Percentiles rank a stretch among this genome's conserved stretches.
Conservation (phyloP, 2,329 filamentous ascomycete species). For the Aspergillus floridensis region DNA sequence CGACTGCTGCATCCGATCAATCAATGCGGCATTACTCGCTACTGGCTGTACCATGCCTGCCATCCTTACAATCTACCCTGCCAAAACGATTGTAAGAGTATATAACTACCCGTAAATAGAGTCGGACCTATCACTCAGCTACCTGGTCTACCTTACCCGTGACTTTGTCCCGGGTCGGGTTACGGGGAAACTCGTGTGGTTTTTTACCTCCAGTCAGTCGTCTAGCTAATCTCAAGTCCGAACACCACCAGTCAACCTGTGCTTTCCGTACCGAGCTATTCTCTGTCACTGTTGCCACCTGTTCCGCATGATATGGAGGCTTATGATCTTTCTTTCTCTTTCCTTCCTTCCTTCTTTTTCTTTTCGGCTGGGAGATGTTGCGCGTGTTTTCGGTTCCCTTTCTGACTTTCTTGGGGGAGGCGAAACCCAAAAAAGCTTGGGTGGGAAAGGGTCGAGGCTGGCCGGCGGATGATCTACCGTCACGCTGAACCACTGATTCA, state of each 20-base stretch:
- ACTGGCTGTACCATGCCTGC: not conserved
- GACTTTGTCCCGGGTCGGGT: not conserved
- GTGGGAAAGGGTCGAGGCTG: conserved; percentile 14
- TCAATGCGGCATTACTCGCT: not conserved
- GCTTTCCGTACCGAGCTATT: not conserved
- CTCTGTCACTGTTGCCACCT: not conserved
- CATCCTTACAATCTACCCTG: too few species aligned
- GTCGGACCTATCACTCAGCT: too few species aligned
- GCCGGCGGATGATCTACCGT: conserved; percentile 18
- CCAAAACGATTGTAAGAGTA: not conserved
- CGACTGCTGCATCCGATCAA: not conserved
- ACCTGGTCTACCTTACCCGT: not conserved
- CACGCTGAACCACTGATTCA: conserved; percentile 13
- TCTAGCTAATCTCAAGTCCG: not conserved
- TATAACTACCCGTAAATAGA: not conserved
- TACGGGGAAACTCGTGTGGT: not conserved
- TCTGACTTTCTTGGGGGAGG: not conserved
- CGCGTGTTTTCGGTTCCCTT: not conserved
- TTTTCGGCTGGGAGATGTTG: conserved; percentile 4
- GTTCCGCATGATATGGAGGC: conserved; percentile 9
- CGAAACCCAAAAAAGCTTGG: not conserved
- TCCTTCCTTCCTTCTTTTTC: conserved; percentile 1
- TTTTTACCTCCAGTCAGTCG: not conserved
- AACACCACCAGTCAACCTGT: not conserved
- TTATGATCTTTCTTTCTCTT: conserved; percentile 5